These are phyloP conservation scores for Xylariaceae sp. DNA, from an alignment of 2,329 filamentous ascomycete species.

Conservation along the genomic window DNA sequence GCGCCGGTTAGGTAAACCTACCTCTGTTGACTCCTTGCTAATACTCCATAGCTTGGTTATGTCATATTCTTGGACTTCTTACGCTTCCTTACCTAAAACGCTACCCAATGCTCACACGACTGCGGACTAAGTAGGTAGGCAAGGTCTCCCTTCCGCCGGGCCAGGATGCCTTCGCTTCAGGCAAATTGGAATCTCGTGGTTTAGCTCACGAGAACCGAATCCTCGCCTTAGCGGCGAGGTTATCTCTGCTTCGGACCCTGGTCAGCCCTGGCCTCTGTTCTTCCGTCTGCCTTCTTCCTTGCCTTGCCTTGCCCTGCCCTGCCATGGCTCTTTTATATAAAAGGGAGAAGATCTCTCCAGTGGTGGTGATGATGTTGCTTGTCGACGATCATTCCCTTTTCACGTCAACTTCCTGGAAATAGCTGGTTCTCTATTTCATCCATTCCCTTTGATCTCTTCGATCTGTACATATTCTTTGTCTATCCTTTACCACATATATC, in stretches of 20 bases:
- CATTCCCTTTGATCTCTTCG: conserved; percentile 10
- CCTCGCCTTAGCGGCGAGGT: not conserved
- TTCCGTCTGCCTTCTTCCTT: not conserved
- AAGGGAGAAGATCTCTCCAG: conserved; percentile 8
- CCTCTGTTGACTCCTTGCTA: no score
- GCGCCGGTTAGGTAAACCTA: no score
- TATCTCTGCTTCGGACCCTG: not conserved
- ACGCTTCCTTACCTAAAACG: no score
- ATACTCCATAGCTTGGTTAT: no score
- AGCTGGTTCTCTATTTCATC: conserved; percentile 21
- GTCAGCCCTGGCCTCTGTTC: not conserved
- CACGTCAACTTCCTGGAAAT: conserved; percentile 6
- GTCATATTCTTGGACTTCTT: no score
- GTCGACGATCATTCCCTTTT: not conserved
- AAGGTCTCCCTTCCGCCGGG: no score
- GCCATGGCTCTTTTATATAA: not conserved
- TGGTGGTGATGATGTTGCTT: conserved; percentile 17
- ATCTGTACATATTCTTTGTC: conserved; percentile 13
- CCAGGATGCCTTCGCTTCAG: no score
- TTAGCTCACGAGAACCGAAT: not conserved
- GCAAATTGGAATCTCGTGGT: no score
- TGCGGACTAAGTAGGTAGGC: no score
- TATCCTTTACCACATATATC: conserved; percentile 2
- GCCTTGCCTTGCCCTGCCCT: not conserved
- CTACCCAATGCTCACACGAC: no score